Evolutionary conservation across 331 rosid species (phyloP).

Genomic region (Erythrophleum ivorense): DNA sequence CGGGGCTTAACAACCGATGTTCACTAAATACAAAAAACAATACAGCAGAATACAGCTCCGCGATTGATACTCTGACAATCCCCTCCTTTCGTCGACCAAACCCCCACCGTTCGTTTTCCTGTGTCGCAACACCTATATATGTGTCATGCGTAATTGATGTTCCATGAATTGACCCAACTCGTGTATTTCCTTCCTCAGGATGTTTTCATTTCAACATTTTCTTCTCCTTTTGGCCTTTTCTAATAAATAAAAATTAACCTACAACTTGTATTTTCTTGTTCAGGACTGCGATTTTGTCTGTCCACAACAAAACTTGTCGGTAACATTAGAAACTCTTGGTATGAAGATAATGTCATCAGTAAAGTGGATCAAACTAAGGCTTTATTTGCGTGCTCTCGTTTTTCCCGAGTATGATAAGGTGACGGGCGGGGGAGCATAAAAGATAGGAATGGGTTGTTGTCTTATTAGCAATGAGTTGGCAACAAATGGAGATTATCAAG

Average conservation of each 20-base stretch:
- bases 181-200: neutral
- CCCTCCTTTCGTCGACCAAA: too few relatives aligned
- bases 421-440: neutral
- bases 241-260: too few relatives aligned
- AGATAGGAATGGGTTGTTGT: neutral
- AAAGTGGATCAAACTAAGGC: neutral
- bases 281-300: neutral
- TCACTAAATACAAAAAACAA: neutral
- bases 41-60: neutral
- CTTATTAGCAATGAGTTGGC: neutral
- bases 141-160: neutral
- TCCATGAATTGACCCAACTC: neutral
- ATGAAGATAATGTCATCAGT: neutral
- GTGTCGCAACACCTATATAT: neutral
- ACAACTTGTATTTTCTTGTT: neutral
- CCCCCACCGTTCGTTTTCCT: neutral
- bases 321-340: neutral
- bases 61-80: neutral
- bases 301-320: neutral
- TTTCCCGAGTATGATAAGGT: neutral
- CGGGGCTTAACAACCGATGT: neutral
- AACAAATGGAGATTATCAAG: neutral
- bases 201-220: neutral
- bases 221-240: too few relatives aligned
- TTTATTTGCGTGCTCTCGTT: neutral